Evolutionary conservation across 192 early-diverging fungal species (phyloP).

Genomic region (Lobosporangium transversale): DNA sequence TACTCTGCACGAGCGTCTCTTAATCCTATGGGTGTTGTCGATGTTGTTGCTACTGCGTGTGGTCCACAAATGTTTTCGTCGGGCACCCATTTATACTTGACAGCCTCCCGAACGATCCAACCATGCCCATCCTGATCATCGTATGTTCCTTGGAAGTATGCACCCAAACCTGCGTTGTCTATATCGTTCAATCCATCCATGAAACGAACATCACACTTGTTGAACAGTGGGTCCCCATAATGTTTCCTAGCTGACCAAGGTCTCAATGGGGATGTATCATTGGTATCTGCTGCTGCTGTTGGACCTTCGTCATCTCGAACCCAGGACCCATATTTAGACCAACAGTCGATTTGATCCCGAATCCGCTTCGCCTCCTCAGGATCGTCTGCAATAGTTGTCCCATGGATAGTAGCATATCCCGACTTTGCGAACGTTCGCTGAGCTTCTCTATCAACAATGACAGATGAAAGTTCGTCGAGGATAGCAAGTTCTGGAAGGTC

Average conservation of each 20-base stretch:
- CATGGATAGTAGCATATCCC: constrained; percentile 4
- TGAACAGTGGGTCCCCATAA: constrained; percentile 6
- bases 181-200: constrained; percentile 6
- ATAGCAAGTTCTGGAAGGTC: neutral
- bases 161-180: neutral
- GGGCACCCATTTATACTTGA: constrained; percentile 40
- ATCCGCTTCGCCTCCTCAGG: constrained; percentile 4
- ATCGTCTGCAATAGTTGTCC: neutral
- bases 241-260: constrained; percentile 11
- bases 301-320: constrained; percentile 20
- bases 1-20: constrained; percentile 1
- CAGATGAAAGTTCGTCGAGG: constrained; percentile 14
- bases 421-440: constrained; percentile 11
- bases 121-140: constrained; percentile 13
- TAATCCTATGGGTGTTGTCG: neutral
- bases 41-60: neutral
- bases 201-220: constrained; percentile 23
- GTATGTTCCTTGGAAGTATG: constrained; percentile 13
- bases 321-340: constrained; percentile 36
- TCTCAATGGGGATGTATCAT: neutral
- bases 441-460: constrained; percentile 10
- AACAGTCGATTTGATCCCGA: constrained; percentile 43
- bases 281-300: too few relatives aligned
- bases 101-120: constrained; percentile 28
- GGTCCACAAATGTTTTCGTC: constrained; percentile 49